phyloP scores from a whole-genome alignment of 106 monocot genomes.

The Acorus calamus region DNA sequence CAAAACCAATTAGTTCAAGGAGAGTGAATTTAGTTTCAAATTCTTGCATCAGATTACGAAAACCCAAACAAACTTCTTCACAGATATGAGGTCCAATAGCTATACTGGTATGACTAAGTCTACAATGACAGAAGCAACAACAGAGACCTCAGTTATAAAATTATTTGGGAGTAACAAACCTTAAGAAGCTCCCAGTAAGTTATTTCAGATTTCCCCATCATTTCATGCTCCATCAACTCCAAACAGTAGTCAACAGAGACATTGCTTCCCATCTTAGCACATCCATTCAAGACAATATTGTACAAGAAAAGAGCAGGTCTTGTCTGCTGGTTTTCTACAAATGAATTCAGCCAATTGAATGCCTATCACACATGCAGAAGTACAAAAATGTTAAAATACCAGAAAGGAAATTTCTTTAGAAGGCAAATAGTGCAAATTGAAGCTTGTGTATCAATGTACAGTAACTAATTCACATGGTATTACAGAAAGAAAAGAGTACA shows the following conservation, averaged over 20 bases:
- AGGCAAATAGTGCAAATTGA: too few relatives aligned
- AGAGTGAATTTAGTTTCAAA: too few relatives aligned
- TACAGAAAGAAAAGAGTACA: too few relatives aligned
- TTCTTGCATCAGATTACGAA: too few relatives aligned
- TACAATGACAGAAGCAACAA: too few relatives aligned
- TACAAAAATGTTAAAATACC: neutral
- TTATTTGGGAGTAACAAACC: constrained; percentile 29
- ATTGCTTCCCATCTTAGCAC: constrained; percentile 22
- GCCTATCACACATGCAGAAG: constrained; percentile 39
- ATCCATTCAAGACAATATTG: constrained; percentile 58
- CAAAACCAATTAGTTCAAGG: too few relatives aligned
- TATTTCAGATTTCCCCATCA: constrained; percentile 81
- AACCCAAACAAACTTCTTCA: too few relatives aligned
- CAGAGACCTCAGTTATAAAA: neutral
- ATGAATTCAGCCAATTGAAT: constrained; percentile 44
- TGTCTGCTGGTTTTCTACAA: constrained; percentile 36
- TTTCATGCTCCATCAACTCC: constrained; percentile 48
- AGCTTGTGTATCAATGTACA: too few relatives aligned
- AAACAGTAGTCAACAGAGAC: constrained; percentile 39
- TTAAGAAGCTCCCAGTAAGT: constrained; percentile 86
- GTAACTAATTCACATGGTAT: too few relatives aligned
- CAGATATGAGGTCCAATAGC: too few relatives aligned
- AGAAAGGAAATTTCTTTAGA: neutral
- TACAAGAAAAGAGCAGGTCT: constrained; percentile 28
- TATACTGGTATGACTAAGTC: too few relatives aligned